Base-by-base conservation (phyloP, 495 filamentous ascomycete genomes). In the Penicillium alfredii region DNA sequence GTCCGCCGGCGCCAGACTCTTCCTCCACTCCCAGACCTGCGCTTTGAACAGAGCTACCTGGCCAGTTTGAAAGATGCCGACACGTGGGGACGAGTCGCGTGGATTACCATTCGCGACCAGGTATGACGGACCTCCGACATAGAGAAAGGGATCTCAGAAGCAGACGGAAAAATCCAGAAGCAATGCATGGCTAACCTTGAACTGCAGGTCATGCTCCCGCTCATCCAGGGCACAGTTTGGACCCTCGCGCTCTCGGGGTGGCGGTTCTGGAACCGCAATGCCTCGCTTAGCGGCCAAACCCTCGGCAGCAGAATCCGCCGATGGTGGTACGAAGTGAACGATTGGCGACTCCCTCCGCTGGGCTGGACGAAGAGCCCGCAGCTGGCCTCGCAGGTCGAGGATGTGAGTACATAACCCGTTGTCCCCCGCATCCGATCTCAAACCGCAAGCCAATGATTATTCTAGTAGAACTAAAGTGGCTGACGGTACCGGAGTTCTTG, bases 1-100 rank as follows among this genome's bases (percentile, higher is more conserved):
- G 34, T 63, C 17, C 63, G 72, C 8, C 69, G 78, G n/a, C 65
- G 52, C 37, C 60, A 59, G 36, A 73, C 62, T 22, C 76, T 94
- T 39, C 86, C 86, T 33, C 90, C 93, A 1, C 63, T 98, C 50
- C 92, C 92, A 1, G 92, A 98, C 61, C 64, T 98, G 46, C 73
- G 92, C 33, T 97, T 97, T 60, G 92, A 98, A 68, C 92, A 98
- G 73, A 94, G 88, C 64, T 97, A 97, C 55, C 70, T 98, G 25
- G 81, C 81, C 30, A 89, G 86, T 56, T 78, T 98, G 36, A 75
- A 77, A 45, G 68, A 74, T 32, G 86, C 86, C 13, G 74, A 92
- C 39, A 80, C 76, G 16, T 86, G 76, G 78, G 78, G 81, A 61
- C 76, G 75, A 44, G 74, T 98, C 22, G 73, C 72, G 15, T 86